Base-by-base conservation (phyloP, 1,284 basidiomycete species). In the Coniferiporia weirii region DNA sequence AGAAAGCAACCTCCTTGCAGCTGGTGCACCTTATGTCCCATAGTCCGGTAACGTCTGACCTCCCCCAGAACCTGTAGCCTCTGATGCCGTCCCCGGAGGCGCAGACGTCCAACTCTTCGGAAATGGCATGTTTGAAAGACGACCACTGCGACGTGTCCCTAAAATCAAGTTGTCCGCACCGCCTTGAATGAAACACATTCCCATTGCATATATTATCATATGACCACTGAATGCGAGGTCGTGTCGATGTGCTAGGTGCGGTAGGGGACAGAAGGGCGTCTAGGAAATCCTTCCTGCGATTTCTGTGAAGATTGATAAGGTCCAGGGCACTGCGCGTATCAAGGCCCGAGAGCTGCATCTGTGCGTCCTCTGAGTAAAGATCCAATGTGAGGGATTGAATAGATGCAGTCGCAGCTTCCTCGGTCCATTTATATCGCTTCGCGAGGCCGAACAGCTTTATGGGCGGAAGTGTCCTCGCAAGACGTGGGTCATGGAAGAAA, bases 401-500 rank as follows among this genome's bases (percentile, higher is more conserved):
- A 34, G 76, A 73, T 12, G 76, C 75, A 2, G 70, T 64, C 45
- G 69, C 69, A 2, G 74, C 72, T 60, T 76, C 76, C 19, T 70
- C 67, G 15, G 66, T 64, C 75, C 76, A 80, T 12, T 69, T 73
- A 63, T 78, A 78, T 61, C 76, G 74, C 35, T 66, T 67, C 0
- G 78, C 74, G 10, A 79, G 65, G 19, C 69, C 69, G 63, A 76
- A 79, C 36, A 77, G 64, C 52, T 71, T 70, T 35, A 79, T 61
- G 0, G 78, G 74, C 53, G 75, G 65, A 22, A 60, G 52, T 15
- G 40, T 27, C 27, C 5, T 27, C 5, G 27, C 27, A 27, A 27
- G 27, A 5, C 27, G 27, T 5, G 27, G 3, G 7, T 54, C 52
- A 40, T 45, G 44, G 15, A 44, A 27, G 8, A 54, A n/a, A 32